Evolutionary conservation across 371 early-diverging fungal genomes (phyloP).

Genomic region (Mucor piriformis): DNA sequence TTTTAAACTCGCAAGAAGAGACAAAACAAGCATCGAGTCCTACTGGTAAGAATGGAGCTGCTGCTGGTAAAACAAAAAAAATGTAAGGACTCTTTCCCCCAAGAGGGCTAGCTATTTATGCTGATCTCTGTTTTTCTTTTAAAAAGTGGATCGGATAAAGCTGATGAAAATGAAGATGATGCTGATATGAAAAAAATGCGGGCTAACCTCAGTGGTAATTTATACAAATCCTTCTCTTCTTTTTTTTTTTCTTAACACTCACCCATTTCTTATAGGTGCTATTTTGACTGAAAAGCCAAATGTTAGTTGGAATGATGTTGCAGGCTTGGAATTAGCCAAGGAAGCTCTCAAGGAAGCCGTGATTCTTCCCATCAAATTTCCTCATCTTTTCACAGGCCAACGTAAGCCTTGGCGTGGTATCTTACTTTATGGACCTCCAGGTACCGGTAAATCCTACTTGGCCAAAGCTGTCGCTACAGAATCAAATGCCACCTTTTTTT

Average conservation of each 20-base stretch:
- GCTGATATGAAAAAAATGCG: constrained; percentile 90
- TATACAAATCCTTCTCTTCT: background rate
- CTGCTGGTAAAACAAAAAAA: constrained; percentile 47
- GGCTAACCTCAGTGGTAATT: constrained; percentile 67
- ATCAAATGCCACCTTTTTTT: constrained; percentile 93
- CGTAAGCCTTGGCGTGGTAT: constrained; percentile 98
- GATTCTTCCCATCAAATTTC: constrained; percentile 96
- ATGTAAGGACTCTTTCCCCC: no score
- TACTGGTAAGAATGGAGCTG: background rate
- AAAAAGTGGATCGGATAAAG: constrained; percentile 46
- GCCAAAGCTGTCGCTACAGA: constrained; percentile 98
- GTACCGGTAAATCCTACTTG: constrained; percentile 97
- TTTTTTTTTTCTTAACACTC: background rate
- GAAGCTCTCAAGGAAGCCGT: constrained; percentile 98
- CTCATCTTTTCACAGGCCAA: constrained; percentile 92
- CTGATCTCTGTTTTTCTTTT: constrained; percentile 2
- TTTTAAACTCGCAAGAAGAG: constrained; percentile 66
- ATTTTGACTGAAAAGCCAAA: constrained; percentile 95
- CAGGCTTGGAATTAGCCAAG: constrained; percentile 97
- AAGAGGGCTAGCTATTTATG: background rate
- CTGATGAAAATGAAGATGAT: constrained; percentile 70
- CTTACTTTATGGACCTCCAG: constrained; percentile 97
- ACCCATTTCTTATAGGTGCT: no score
- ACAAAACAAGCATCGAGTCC: constrained; percentile 67
- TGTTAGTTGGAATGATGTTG: constrained; percentile 96